Percentiles rank a stretch among this genome's conserved stretches.
Evolutionary conservation across 352 stramenopile genomes (phyloP).

Genomic region (Hyaloperonospora brassicae): DNA sequence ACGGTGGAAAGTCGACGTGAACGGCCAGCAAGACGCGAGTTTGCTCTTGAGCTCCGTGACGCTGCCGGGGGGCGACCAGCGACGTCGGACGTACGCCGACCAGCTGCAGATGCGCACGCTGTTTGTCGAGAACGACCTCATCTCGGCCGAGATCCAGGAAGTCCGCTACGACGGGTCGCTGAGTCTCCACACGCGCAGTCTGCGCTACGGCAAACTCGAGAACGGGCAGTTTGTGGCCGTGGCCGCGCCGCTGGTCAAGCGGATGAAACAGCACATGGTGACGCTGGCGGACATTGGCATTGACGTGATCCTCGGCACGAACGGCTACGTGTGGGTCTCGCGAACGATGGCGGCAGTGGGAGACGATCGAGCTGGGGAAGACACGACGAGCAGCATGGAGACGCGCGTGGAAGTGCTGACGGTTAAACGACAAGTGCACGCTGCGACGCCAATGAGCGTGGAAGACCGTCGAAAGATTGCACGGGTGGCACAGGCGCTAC

Average conservation of each 20-base stretch:
- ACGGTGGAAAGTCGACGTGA: constrained; percentile 93
- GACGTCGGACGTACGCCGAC: constrained; percentile 95
- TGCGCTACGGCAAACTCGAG: constrained; percentile 93
- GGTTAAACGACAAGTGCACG: constrained; percentile 87
- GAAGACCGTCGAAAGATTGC: constrained; percentile 83
- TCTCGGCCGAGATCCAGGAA: constrained; percentile 88
- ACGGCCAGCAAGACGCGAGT: constrained; percentile 69
- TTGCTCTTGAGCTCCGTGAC: constrained; percentile 93
- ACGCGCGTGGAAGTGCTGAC: constrained; percentile 86
- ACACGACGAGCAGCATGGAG: constrained; percentile 57
- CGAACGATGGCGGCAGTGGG: constrained; percentile 59
- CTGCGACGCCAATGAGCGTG: constrained; percentile 56
- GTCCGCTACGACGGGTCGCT: constrained; percentile 89
- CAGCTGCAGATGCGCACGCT: constrained; percentile 94
- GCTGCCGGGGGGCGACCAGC: constrained; percentile 91
- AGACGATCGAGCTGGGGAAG: constrained; percentile 35
- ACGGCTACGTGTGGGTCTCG: constrained; percentile 94
- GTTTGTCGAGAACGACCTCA: constrained; percentile 93
- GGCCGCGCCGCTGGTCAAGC: constrained; percentile 83
- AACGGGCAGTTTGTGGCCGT: constrained; percentile 91
- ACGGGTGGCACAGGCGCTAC: constrained; percentile 83
- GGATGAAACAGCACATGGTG: constrained; percentile 93
- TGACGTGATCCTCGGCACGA: constrained; percentile 91
- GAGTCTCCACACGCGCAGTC: constrained; percentile 89
- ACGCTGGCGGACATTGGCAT: constrained; percentile 68